Evolutionary conservation across 192 early-diverging fungal genomes (phyloP).

Genomic region (Gigaspora rosea): DNA sequence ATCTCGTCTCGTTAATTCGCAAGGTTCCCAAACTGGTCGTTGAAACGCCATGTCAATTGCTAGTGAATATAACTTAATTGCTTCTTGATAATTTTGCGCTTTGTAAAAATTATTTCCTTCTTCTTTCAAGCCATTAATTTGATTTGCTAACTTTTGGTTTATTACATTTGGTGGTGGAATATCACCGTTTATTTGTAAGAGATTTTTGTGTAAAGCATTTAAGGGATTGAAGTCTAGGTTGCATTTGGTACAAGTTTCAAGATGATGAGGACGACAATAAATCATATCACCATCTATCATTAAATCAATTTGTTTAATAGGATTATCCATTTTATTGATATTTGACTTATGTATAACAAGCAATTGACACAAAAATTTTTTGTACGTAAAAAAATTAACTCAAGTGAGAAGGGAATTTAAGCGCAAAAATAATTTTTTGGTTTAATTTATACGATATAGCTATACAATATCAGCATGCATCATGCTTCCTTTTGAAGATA

Average conservation of each 20-base stretch:
- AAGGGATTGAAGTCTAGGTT: constrained; percentile 61
- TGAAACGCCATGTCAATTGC: constrained; percentile 80
- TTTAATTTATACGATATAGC: too few species aligned
- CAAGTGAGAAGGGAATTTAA: too few species aligned
- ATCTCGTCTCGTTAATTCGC: constrained; percentile 65
- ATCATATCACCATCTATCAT: constrained; percentile 45
- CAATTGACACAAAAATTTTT: too few species aligned
- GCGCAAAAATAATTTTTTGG: too few species aligned
- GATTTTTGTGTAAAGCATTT: constrained; percentile 65
- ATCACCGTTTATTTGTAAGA: constrained; percentile 61
- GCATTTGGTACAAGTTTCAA: constrained; percentile 65
- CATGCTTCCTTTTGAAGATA: too few species aligned
- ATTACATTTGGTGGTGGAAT: constrained; percentile 67
- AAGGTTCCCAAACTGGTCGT: constrained; percentile 75
- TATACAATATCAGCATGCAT: too few species aligned
- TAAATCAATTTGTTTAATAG: not conserved
- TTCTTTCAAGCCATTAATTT: constrained; percentile 62
- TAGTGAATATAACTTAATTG: constrained; percentile 84
- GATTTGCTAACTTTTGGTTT: constrained; percentile 52
- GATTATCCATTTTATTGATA: too few species aligned
- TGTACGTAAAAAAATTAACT: too few species aligned
- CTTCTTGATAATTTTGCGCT: constrained; percentile 76
- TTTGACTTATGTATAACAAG: too few species aligned
- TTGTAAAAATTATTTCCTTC: constrained; percentile 89
- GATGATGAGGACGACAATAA: constrained; percentile 63